Conservation (phyloP, 768 basidiomycete species). For the Hypsizygus marmoreus region DNA sequence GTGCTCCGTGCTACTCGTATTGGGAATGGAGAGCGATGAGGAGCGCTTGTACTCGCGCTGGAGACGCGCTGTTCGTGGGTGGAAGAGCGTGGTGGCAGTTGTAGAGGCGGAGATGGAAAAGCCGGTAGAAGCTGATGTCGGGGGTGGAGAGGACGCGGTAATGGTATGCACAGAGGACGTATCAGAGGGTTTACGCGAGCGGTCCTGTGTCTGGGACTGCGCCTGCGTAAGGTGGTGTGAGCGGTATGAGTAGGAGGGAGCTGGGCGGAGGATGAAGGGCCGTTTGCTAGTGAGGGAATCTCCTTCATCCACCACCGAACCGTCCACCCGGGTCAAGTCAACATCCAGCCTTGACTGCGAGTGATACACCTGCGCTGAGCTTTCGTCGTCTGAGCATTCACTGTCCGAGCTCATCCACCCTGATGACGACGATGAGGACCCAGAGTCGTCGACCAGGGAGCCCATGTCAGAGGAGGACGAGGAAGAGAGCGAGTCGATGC, state of each 20-base stretch:
- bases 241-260: slow-evolving; percentile 45
- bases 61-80: slow-evolving; percentile 11
- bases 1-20: background rate
- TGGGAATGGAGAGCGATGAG: slow-evolving; percentile 21
- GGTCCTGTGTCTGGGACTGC: slow-evolving; percentile 27
- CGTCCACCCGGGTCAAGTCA: slow-evolving; percentile 20
- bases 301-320: slow-evolving; percentile 19
- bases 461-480: slow-evolving; percentile 59
- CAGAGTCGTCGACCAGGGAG: slow-evolving; percentile 64
- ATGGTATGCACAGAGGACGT: slow-evolving; percentile 54
- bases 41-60: slow-evolving; percentile 24
- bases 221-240: slow-evolving; percentile 28
- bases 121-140: slow-evolving; percentile 18
- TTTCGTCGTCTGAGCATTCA: slow-evolving; percentile 43
- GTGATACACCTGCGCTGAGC: slow-evolving; percentile 35
- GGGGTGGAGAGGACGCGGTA: slow-evolving; percentile 33
- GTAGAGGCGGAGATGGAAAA: slow-evolving; percentile 14
- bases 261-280: slow-evolving; percentile 48
- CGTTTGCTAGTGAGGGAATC: slow-evolving; percentile 34
- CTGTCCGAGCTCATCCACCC: slow-evolving; percentile 57
- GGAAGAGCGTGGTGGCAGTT: slow-evolving; percentile 8
- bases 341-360: slow-evolving; percentile 25
- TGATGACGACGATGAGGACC: slow-evolving; percentile 59
- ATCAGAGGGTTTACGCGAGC: slow-evolving; percentile 48
- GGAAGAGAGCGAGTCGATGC: slow-evolving; percentile 40